Evolutionary conservation across 164 flowering plant species (phyloP), one percentile per base, ranked within the genome.

Genomic region (Umbellularia californica): DNA sequence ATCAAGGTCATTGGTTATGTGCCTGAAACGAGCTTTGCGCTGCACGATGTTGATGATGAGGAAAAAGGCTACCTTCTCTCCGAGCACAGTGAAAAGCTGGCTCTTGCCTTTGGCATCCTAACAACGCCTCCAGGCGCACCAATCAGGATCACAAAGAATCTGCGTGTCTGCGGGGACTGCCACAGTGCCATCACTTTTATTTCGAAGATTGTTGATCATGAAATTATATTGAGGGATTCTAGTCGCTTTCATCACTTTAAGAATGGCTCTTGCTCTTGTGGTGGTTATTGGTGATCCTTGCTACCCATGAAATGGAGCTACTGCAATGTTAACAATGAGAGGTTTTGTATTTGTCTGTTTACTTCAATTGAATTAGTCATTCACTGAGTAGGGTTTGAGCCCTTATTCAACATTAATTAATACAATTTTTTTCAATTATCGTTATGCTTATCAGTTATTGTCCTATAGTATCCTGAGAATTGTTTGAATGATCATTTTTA

Each of bases 41-140:
- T 93, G 55, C 96, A 90, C 75, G 98, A 91, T 72, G 92, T 93
- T 68, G 95, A 90, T 72, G 93, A 93, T 81, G 93, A 93, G 81
- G 98, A 93, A 84, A 93, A 93, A 81, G 82, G 82, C 14, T 87
- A 83, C 75, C 87, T 88, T 78, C 85, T 91, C 47, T 77, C 77
- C 58, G 92, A 87, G 69, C 98, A 91, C 52, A 93, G 97, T 79
- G 98, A 93, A 83, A 93, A 92, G 82, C 75, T 91, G 78, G 97
- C 98, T 69, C 91, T 93, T 78, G 92, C 93, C 19, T 93, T 85
- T 84, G 92, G 85, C 10, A 84, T 93, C 66, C 81, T 93, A 50
- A 88, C 83, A 13, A 68, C 90, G 2, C 66, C 88, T 62, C 84
- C 87, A 19, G 95, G 90, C 15, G 64, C 84, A 41, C 87, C 92